Evolutionary conservation across 1,284 basidiomycete genomes (phyloP).

Genomic region (Pulchroboletus neoregius): DNA sequence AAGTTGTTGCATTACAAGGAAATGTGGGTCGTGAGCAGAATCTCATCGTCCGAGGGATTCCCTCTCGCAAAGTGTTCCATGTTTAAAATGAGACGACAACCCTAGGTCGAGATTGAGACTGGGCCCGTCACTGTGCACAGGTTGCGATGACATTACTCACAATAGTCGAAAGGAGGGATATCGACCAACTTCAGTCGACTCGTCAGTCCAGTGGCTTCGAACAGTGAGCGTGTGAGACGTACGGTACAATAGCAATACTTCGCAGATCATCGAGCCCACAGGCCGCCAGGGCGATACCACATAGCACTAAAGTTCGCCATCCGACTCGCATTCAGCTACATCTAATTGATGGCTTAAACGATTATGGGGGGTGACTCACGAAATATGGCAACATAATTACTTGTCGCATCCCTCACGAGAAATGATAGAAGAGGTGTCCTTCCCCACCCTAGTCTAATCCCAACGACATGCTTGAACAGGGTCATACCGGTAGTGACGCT

Average conservation of each 20-base stretch:
- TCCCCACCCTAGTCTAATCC: conserved; percentile 7
- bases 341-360: background rate
- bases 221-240: background rate
- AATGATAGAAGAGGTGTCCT: conserved; percentile 19
- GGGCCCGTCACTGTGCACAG: background rate
- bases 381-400: conserved; percentile 8
- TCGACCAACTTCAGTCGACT: conserved; percentile 11
- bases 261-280: conserved; percentile 8
- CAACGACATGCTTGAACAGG: conserved; percentile 6
- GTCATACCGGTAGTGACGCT: conserved; percentile 11
- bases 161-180: conserved; percentile 11
- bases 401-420: conserved; percentile 17
- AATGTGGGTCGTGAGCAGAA: conserved; percentile 15
- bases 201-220: background rate
- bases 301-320: conserved; percentile 7
- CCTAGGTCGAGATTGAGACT: conserved; percentile 11
- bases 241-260: conserved; percentile 8
- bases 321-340: background rate
- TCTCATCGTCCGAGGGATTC: conserved; percentile 5
- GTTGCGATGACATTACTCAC: conserved; percentile 8
- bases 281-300: background rate
- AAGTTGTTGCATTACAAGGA: conserved; percentile 3
- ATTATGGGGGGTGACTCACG: conserved; percentile 14
- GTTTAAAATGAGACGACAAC: conserved; percentile 17
- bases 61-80: conserved; percentile 17